These are phyloP conservation scores for Sporothrix pallida DNA, from an alignment of 2,329 filamentous ascomycete genomes.

Conservation along the genomic window DNA sequence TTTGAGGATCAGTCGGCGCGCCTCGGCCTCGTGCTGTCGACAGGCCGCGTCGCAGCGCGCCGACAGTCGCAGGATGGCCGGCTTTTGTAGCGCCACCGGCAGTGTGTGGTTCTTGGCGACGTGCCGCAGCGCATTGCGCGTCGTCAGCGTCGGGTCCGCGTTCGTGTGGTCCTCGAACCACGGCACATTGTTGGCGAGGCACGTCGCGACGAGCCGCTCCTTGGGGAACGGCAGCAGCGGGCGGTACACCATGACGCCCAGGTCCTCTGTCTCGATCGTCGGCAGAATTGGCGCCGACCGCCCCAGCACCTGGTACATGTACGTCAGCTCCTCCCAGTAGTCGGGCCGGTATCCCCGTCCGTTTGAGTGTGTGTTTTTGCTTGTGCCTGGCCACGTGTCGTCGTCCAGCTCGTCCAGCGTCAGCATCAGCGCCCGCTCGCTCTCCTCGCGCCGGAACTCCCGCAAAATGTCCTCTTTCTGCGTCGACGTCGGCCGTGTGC, in stretches of 20 bases:
- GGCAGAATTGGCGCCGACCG: conserved; percentile 32
- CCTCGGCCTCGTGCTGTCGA: conserved; percentile 56
- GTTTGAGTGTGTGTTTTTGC: background rate
- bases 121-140: conserved; percentile 79
- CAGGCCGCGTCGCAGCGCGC: conserved; percentile 55
- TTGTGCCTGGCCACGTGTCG: too few species aligned
- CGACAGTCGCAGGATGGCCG: conserved; percentile 67
- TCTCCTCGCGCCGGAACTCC: conserved; percentile 31
- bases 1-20: conserved; percentile 59
- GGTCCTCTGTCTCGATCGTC: conserved; percentile 58
- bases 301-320: conserved; percentile 7
- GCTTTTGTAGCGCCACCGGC: conserved; percentile 71
- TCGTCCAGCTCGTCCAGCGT: too few species aligned
- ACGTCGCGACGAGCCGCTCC: conserved; percentile 74
- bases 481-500: conserved; percentile 42
- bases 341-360: background rate
- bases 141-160: conserved; percentile 73
- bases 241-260: conserved; percentile 70
- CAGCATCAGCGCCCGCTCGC: too few species aligned
- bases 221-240: conserved; percentile 76
- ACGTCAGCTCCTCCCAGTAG: conserved; percentile 27
- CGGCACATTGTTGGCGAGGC: conserved; percentile 65
- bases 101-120: conserved; percentile 62
- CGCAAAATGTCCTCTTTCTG: conserved; percentile 26
- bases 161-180: conserved; percentile 93